Conservation (phyloP, 768 basidiomycete species). For the Plicaturopsis crispa region DNA sequence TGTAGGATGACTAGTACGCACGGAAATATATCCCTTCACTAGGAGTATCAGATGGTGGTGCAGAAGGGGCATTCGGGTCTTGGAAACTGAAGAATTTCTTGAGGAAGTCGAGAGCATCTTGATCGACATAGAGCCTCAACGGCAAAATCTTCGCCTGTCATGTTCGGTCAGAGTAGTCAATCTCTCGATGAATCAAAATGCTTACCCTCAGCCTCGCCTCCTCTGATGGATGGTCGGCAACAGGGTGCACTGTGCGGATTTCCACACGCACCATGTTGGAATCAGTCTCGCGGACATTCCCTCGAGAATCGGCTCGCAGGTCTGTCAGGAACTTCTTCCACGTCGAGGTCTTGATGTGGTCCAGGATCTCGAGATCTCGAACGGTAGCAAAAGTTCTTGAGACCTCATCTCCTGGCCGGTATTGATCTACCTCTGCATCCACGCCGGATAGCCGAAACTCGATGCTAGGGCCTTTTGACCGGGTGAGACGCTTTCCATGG, state of each 20-base stretch:
- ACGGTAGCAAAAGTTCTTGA: conserved; percentile 64
- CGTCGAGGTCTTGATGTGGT: conserved; percentile 96
- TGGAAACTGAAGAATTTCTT: conserved; percentile 95
- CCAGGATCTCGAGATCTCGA: conserved; percentile 79
- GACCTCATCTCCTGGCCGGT: conserved; percentile 44
- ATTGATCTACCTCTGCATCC: conserved; percentile 61
- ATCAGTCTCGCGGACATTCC: conserved; percentile 84
- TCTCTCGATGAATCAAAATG: conserved; percentile 8
- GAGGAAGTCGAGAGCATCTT: conserved; percentile 96
- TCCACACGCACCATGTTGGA: conserved; percentile 93
- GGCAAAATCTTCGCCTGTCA: conserved; percentile 83
- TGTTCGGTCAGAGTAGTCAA: background rate
- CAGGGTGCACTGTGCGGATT: conserved; percentile 66
- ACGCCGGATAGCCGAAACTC: conserved; percentile 72
- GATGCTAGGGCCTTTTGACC: conserved; percentile 75
- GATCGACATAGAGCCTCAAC: conserved; percentile 89
- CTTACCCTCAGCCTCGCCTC: conserved; percentile 75
- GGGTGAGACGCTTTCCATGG: conserved; percentile 53
- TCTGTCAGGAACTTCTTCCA: conserved; percentile 97
- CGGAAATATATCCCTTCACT: conserved; percentile 66
- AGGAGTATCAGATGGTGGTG: conserved; percentile 23
- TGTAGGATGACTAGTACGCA: conserved; percentile 25
- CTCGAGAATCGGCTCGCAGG: conserved; percentile 75
- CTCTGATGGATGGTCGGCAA: conserved; percentile 55
- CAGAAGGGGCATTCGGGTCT: conserved; percentile 39